Evolutionary conservation across 2,329 filamentous ascomycete species (phyloP).

Genomic region (Ceratocystis cacaofunesta): DNA sequence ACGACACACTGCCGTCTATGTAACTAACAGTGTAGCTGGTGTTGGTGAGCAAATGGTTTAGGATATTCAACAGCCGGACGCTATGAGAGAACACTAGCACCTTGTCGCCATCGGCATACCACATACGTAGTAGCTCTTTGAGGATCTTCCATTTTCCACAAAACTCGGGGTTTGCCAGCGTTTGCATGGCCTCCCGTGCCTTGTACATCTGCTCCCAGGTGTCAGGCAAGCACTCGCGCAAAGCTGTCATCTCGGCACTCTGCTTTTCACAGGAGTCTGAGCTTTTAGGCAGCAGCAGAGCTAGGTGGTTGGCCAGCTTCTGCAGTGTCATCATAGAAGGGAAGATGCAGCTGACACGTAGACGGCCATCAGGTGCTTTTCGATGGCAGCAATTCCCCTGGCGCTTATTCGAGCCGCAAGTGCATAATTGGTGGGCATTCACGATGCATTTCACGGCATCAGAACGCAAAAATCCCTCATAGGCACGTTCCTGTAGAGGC

Average conservation of each 20-base stretch:
- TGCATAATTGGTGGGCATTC: conserved; percentile 50
- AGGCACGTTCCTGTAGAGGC: conserved; percentile 63
- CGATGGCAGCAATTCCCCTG: conserved; percentile 63
- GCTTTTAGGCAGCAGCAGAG: conserved; percentile 58
- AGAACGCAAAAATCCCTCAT: conserved; percentile 58
- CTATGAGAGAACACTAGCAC: conserved; percentile 92
- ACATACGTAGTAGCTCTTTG: conserved; percentile 72
- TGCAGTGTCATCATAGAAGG: conserved; percentile 69
- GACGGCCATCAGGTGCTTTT: conserved; percentile 39
- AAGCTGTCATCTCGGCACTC: conserved; percentile 56
- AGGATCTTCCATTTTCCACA: conserved; percentile 96
- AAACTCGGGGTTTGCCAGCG: conserved; percentile 73
- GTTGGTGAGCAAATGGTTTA: conserved; percentile 71
- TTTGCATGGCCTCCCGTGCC: conserved; percentile 62
- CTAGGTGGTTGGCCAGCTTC: conserved; percentile 87
- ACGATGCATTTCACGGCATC: conserved; percentile 48
- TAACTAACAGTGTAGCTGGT: conserved; percentile 87
- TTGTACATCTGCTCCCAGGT: conserved; percentile 56
- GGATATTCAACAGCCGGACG: conserved; percentile 67
- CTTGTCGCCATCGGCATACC: conserved; percentile 82
- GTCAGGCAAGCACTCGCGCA: conserved; percentile 57
- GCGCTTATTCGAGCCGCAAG: conserved; percentile 53
- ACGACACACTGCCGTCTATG: conserved; percentile 69
- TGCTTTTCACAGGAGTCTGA: conserved; percentile 57
- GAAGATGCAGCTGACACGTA: conserved; percentile 69